Evolutionary conservation across 2,329 filamentous ascomycete genomes (phyloP).

Genomic region (Aspergillus ruber): DNA sequence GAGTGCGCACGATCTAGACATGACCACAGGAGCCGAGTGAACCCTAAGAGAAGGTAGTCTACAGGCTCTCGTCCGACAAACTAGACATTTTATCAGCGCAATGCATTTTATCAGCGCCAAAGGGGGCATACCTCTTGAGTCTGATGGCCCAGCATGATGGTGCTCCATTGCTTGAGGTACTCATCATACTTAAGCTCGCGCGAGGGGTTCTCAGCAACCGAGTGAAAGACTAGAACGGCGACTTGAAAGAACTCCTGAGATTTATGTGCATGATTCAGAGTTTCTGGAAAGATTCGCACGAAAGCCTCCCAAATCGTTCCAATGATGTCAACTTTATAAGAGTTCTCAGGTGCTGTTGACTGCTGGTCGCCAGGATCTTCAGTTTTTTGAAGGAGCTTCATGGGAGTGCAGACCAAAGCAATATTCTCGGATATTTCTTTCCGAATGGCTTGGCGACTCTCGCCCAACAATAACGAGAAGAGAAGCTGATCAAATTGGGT

Average conservation of each 20-base stretch:
- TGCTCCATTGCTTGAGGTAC: slow-evolving; percentile 40
- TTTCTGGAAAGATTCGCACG: slow-evolving; percentile 33
- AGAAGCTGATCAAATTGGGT: slow-evolving; percentile 34
- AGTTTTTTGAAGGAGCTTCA: slow-evolving; percentile 24
- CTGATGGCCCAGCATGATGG: slow-evolving; percentile 36
- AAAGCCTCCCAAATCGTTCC: slow-evolving; percentile 42
- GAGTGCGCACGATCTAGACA: slow-evolving; percentile 35
- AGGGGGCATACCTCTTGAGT: slow-evolving; percentile 34
- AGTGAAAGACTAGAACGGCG: slow-evolving; percentile 36
- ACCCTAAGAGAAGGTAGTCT: slow-evolving; percentile 39
- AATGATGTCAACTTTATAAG: slow-evolving; percentile 33
- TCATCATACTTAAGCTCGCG: slow-evolving; percentile 31
- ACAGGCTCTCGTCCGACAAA: slow-evolving; percentile 42
- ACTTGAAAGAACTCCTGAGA: slow-evolving; percentile 44
- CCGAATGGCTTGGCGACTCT: slow-evolving; percentile 34
- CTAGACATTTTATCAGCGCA: slow-evolving; percentile 20
- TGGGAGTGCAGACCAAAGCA: slow-evolving; percentile 28
- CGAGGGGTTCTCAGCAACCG: slow-evolving; percentile 34
- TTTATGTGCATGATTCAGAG: slow-evolving; percentile 29
- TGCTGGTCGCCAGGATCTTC: slow-evolving; percentile 13
- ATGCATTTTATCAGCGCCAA: background rate
- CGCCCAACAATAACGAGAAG: slow-evolving; percentile 38
- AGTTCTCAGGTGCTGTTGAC: slow-evolving; percentile 15
- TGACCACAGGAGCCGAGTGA: slow-evolving; percentile 38
- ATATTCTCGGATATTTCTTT: slow-evolving; percentile 35